Evolutionary conservation across 148 eudicot genomes (phyloP).

Genomic region (Dysphania ambrosioides): DNA sequence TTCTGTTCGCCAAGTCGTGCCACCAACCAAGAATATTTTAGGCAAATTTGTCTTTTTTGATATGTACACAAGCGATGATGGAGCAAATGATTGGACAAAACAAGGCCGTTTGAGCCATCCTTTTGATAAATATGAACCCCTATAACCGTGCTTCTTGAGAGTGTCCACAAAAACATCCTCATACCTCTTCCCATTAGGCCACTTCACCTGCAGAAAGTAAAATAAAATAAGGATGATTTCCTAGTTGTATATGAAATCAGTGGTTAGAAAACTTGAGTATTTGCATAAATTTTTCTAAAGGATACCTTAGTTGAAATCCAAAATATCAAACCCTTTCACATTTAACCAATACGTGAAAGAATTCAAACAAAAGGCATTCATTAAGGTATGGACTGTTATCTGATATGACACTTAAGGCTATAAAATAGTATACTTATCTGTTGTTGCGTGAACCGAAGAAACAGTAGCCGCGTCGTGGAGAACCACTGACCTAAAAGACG

Average conservation of each 20-base stretch:
- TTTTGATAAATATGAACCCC: constrained; percentile 70
- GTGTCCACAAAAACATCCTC: constrained; percentile 76
- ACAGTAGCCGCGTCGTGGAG: too few species aligned
- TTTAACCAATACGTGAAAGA: too few species aligned
- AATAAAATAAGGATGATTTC: too few species aligned
- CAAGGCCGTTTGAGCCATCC: constrained; percentile 77
- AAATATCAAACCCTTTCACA: not conserved
- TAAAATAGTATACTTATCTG: too few species aligned
- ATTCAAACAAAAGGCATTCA: too few species aligned
- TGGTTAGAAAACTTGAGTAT: not conserved
- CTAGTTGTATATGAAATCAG: not conserved
- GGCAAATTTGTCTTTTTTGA: constrained; percentile 74
- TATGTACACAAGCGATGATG: constrained; percentile 61
- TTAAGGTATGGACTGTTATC: too few species aligned
- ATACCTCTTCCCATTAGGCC: constrained; percentile 68
- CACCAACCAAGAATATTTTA: constrained; percentile 67
- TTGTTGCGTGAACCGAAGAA: too few species aligned
- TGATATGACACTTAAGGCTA: too few species aligned
- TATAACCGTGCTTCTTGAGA: constrained; percentile 65
- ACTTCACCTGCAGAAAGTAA: constrained; percentile 56
- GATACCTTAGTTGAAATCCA: not conserved
- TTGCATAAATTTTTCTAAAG: not conserved
- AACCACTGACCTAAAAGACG: too few species aligned
- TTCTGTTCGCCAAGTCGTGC: constrained; percentile 46
- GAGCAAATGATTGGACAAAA: constrained; percentile 86